phyloP scores from a whole-genome alignment of 2,329 filamentous ascomycete species.

The Penicillium sp. region DNA sequence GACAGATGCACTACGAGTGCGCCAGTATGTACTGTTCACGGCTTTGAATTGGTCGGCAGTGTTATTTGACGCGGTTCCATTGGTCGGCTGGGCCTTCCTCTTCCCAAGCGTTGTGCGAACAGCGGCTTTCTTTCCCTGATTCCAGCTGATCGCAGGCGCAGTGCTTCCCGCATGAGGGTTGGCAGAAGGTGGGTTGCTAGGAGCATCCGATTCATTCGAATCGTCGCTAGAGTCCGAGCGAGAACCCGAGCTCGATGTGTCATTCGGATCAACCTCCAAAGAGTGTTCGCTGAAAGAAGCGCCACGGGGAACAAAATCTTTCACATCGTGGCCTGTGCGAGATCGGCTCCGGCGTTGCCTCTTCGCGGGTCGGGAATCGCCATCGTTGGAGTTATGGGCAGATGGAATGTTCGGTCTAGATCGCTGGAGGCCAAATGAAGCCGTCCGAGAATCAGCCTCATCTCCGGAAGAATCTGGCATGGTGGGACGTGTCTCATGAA shows the following conservation, averaged over 20 bases:
- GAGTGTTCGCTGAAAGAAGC: constrained; percentile 33
- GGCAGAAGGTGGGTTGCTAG: constrained; percentile 6
- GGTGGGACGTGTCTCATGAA: neutral
- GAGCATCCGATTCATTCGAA: constrained; percentile 14
- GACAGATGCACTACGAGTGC: constrained; percentile 34
- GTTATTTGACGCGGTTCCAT: constrained; percentile 8
- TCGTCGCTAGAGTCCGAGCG: constrained; percentile 18
- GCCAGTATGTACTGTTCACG: constrained; percentile 38
- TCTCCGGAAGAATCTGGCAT: constrained; percentile 30
- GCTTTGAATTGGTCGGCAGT: constrained; percentile 29
- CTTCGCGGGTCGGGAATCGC: constrained; percentile 24
- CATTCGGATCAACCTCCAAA: constrained; percentile 32
- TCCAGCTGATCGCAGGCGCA: constrained; percentile 42
- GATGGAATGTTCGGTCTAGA: constrained; percentile 21
- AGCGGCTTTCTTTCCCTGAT: constrained; percentile 40
- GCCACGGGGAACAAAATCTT: constrained; percentile 38
- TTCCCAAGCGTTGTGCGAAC: constrained; percentile 43
- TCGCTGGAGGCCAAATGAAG: constrained; percentile 41
- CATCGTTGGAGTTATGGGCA: constrained; percentile 23
- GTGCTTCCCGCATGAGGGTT: constrained; percentile 24
- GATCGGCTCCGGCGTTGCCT: constrained; percentile 27
- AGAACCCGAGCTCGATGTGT: constrained; percentile 31
- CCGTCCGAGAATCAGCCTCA: constrained; percentile 46
- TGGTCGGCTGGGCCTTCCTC: constrained; percentile 15
- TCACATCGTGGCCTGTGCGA: constrained; percentile 22